Evolutionary conservation across 83 land plant species (phyloP), one percentile per base, ranked within the genome.

Genomic region (Isoetes engelmannii): DNA sequence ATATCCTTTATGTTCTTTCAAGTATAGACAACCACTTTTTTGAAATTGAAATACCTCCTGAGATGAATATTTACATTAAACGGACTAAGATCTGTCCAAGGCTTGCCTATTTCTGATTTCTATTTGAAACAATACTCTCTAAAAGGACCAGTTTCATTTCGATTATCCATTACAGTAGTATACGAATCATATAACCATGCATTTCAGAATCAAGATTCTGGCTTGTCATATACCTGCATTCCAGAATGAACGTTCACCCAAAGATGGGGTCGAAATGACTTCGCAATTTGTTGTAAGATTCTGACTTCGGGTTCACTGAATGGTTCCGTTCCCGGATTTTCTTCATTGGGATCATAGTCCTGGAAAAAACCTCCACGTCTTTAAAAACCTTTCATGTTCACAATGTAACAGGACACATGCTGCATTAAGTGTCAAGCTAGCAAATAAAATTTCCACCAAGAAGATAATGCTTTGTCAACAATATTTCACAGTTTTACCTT

Each of bases 241-340:
- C 99, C 99, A 54, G 99, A 95, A 71, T 95, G 99, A 46, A 95
- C 97, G 81, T 95, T 95, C 48, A 91, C 84, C 99, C 99, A 95
- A 10, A 95, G 50, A 74, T 95, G 99, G 50, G 99, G 99, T 59
- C 78, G 77, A 63, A 95, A 95, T 19, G 85, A 76, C 47, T 63
- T 44, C 10, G 92, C 84, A 45, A 95, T 82, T 61, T 83, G 82
- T 45, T 80, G 80, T 85, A 95, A 77, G 60, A 91, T 88, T 74
- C 81, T 87, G 57, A 87, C 77, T 69, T 95, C 99, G 47, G 99
- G 99, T 66, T 95, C 99, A 72, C 99, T 95, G 71, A 95, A 95
- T 20, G 99, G 87, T 50, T 84, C 83, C 67, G 82, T 61, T 72
- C 99, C 97, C 12, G 99, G 99, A 69, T 80, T 84, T 76, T 95